A percentile compares a stretch with the other conserved stretches of the same genome.
These are phyloP conservation scores for Lipomyces mesembrius DNA, from an alignment of 805 yeast genomes.

Conservation along the genomic window DNA sequence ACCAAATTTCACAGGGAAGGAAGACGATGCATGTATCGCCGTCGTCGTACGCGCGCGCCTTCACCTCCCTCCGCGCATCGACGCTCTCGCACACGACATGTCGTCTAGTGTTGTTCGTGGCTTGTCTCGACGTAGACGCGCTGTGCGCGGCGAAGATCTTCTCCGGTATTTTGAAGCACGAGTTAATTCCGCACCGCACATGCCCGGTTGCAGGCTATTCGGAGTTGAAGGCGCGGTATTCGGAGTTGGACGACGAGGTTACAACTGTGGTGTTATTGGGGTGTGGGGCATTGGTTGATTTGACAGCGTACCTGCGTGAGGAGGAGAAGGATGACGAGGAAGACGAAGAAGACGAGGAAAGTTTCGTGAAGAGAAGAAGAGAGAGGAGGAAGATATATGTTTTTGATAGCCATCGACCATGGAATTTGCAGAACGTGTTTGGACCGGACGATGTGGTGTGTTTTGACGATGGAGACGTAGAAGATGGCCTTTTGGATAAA, in stretches of 20 bases:
- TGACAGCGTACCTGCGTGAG: conserved; percentile 59
- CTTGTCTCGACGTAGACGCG: conserved; percentile 90
- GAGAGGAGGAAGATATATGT: conserved; percentile 70
- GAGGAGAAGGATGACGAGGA: conserved; percentile 35
- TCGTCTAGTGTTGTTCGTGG: conserved; percentile 81
- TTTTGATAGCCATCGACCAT: conserved; percentile 91
- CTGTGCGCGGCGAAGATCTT: conserved; percentile 85
- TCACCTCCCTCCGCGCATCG: conserved; percentile 67
- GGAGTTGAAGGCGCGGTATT: conserved; percentile 67
- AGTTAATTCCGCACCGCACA: conserved; percentile 82
- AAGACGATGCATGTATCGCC: conserved; percentile 73
- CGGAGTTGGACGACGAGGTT: conserved; percentile 71
- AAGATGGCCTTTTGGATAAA: conserved; percentile 54
- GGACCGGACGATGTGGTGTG: conserved; percentile 77
- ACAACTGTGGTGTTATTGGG: conserved; percentile 80
- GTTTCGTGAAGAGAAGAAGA: conserved; percentile 39
- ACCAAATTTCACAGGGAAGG: not conserved
- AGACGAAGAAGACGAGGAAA: conserved; percentile 21
- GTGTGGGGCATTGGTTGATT: conserved; percentile 90
- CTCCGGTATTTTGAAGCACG: conserved; percentile 70
- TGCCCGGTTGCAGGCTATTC: conserved; percentile 92
- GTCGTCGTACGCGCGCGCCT: conserved; percentile 66
- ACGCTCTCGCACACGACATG: conserved; percentile 92
- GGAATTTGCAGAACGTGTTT: conserved; percentile 92
- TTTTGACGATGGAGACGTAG: conserved; percentile 83